Conservation (phyloP, 78 protist genomes). For the Speleostelium caveatum region DNA sequence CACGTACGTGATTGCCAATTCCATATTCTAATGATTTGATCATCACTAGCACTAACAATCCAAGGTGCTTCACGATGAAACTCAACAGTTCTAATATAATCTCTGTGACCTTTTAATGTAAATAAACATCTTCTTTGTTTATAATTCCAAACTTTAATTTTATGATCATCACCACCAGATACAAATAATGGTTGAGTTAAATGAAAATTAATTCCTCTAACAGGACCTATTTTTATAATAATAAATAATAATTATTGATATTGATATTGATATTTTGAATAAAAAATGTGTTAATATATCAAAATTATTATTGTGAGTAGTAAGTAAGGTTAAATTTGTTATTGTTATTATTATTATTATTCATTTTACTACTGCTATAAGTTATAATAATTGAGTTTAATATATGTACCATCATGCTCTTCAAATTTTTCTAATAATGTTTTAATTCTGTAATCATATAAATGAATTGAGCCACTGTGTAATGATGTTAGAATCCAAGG, state of each 20-base stretch:
- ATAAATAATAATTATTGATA: not conserved
- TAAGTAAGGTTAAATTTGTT: not conserved
- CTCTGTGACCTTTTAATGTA: slow-evolving; percentile 97
- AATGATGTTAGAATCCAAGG: slow-evolving; percentile 98
- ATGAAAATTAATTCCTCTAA: slow-evolving; percentile 99
- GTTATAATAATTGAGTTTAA: not conserved
- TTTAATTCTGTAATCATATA: slow-evolving; percentile 98
- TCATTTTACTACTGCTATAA: not conserved
- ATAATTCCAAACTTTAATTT: slow-evolving; percentile 99
- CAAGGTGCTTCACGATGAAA: slow-evolving; percentile 97
- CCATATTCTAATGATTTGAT: slow-evolving; percentile 99
- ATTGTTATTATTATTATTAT: too few relatives aligned
- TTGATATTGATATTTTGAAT: not conserved
- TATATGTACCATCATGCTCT: slow-evolving; percentile 97
- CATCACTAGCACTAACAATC: slow-evolving; percentile 98
- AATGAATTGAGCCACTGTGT: slow-evolving; percentile 98
- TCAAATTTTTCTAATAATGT: slow-evolving; percentile 96
- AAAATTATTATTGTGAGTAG: not conserved
- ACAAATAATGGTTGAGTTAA: slow-evolving; percentile 98
- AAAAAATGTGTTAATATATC: too few relatives aligned
- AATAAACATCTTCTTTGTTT: slow-evolving; percentile 97
- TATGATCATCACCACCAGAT: slow-evolving; percentile 99
- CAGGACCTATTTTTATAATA: slow-evolving; percentile 93
- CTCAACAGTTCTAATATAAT: slow-evolving; percentile 98
- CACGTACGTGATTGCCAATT: slow-evolving; percentile 98